These are phyloP conservation scores for Epichloe sibirici DNA, from an alignment of 2,329 filamentous ascomycete genomes.

Conservation along the genomic window DNA sequence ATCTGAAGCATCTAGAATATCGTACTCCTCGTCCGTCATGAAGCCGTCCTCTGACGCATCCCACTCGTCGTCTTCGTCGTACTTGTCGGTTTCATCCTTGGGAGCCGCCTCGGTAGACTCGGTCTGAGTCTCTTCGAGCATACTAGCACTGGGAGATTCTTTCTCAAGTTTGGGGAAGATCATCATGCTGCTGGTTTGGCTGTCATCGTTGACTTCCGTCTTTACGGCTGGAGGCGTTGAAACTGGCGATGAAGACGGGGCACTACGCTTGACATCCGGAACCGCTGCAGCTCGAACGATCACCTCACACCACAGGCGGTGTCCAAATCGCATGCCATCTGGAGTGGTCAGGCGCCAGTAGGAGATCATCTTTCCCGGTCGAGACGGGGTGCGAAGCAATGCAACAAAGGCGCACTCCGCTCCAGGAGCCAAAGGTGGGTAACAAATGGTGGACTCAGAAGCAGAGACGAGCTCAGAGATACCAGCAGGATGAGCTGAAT, in stretches of 20 bases:
- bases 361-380: constrained; percentile 71
- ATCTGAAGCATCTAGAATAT: constrained; percentile 89
- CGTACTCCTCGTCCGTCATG: constrained; percentile 95
- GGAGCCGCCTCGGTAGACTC: constrained; percentile 38
- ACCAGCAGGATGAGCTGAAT: constrained; percentile 67
- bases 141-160: constrained; percentile 73
- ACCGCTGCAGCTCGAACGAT: constrained; percentile 41
- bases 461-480: constrained; percentile 65
- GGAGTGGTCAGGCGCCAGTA: constrained; percentile 90
- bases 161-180: constrained; percentile 95
- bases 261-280: constrained; percentile 15
- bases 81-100: constrained; percentile 31
- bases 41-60: constrained; percentile 61
- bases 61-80: constrained; percentile 46
- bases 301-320: constrained; percentile 92
- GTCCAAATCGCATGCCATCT: constrained; percentile 73
- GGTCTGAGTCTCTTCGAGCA: constrained; percentile 53
- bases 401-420: constrained; percentile 74
- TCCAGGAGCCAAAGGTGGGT: constrained; percentile 56
- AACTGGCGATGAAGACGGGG: constrained; percentile 4
- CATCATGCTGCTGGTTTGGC: constrained; percentile 52
- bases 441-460: constrained; percentile 70
- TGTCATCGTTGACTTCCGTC: constrained; percentile 15
- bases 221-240: constrained; percentile 9
- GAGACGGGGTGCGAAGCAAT: constrained; percentile 65